Conservation (phyloP, 2,329 filamentous ascomycete genomes). For the Dryadomyces quercivorus region DNA sequence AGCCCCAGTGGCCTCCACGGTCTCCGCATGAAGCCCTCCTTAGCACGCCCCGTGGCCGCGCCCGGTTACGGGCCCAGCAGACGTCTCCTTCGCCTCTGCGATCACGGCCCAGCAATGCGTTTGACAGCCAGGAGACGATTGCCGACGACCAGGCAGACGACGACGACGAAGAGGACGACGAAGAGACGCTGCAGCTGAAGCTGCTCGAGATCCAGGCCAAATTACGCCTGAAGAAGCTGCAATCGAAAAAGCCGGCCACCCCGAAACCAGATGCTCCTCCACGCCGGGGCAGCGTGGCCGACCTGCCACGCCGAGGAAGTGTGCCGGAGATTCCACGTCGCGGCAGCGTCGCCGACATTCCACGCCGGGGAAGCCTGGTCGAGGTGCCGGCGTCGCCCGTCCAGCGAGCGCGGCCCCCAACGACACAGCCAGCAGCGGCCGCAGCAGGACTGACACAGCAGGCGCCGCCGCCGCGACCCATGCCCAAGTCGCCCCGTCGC, state of each 20-base stretch:
- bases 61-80: conserved; percentile 54
- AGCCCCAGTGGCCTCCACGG: conserved; percentile 50
- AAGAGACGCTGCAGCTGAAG: conserved; percentile 79
- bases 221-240: conserved; percentile 75
- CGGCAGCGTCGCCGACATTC: neutral
- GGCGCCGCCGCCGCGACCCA: conserved; percentile 6
- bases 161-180: conserved; percentile 62
- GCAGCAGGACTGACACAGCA: neutral
- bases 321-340: conserved; percentile 54
- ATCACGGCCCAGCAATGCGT: conserved; percentile 3
- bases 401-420: conserved; percentile 41
- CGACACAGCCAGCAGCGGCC: conserved; percentile 14
- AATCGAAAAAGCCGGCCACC: conserved; percentile 39
- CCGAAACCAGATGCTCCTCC: neutral
- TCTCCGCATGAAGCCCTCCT: conserved; percentile 53
- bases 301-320: conserved; percentile 45
- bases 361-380: conserved; percentile 23
- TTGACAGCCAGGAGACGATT: conserved; percentile 15
- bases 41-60: conserved; percentile 65
- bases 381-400: conserved; percentile 71
- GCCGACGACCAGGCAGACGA: conserved; percentile 20
- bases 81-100: conserved; percentile 57
- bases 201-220: conserved; percentile 81
- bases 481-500: conserved; percentile 64
- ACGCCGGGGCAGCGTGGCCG: conserved; percentile 26